phyloP scores from a whole-genome alignment of 768 basidiomycete species.

The Psilocybe subaeruginosa region DNA sequence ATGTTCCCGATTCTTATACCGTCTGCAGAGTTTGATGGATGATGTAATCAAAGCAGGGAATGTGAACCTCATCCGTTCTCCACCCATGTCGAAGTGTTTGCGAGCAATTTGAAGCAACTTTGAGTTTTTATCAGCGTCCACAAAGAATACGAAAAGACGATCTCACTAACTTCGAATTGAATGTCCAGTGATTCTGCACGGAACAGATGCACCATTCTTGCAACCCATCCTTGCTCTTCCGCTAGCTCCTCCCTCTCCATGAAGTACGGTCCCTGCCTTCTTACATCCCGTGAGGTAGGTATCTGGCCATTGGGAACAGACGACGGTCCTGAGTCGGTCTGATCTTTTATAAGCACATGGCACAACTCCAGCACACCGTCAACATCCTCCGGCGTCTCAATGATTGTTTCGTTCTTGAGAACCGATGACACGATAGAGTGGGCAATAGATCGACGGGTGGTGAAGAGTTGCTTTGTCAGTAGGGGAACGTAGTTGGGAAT shows the following conservation, averaged over 20 bases:
- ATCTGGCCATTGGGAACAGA: slow-evolving; percentile 32
- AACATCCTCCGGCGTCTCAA: slow-evolving; percentile 93
- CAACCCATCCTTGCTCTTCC: slow-evolving; percentile 99
- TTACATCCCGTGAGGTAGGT: slow-evolving; percentile 42
- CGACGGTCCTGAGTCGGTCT: slow-evolving; percentile 52
- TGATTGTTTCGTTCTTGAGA: slow-evolving; percentile 94
- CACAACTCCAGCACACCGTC: slow-evolving; percentile 92
- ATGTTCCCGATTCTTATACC: slow-evolving; percentile 85
- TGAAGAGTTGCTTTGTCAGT: slow-evolving; percentile 84
- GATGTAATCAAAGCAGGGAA: slow-evolving; percentile 96
- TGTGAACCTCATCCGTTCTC: slow-evolving; percentile 94
- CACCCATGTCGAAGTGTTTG: slow-evolving; percentile 87
- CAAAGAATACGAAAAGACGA: not conserved
- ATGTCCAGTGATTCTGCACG: slow-evolving; percentile 81
- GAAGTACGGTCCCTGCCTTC: slow-evolving; percentile 61
- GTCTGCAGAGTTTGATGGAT: slow-evolving; percentile 88
- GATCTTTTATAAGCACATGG: slow-evolving; percentile 89
- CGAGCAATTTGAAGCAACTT: slow-evolving; percentile 92
- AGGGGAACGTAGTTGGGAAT: slow-evolving; percentile 89
- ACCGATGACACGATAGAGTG: slow-evolving; percentile 95
- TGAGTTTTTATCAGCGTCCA: not conserved
- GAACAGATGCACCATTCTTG: slow-evolving; percentile 97
- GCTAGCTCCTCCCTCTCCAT: slow-evolving; percentile 89
- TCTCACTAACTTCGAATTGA: slow-evolving; percentile 80
- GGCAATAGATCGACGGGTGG: slow-evolving; percentile 88